These are phyloP conservation scores for Suillus clintonianus DNA, from an alignment of 768 basidiomycete species.

Conservation along the genomic window DNA sequence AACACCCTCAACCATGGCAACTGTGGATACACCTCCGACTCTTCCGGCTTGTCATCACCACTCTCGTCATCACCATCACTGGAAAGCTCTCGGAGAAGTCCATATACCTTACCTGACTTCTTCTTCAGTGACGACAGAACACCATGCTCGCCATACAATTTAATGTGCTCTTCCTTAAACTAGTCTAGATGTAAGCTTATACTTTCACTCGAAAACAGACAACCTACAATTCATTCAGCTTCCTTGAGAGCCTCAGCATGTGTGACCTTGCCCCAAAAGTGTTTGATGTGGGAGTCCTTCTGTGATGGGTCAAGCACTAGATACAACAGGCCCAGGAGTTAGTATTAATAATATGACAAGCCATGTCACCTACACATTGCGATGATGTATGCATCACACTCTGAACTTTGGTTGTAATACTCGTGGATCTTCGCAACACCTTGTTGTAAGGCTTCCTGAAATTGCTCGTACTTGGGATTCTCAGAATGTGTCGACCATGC, in stretches of 20 bases:
- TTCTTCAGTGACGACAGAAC: neutral
- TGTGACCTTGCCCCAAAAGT: conserved; percentile 23
- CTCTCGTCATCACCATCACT: neutral
- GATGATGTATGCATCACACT: no score
- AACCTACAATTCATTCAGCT: conserved; percentile 17
- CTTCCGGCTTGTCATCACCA: neutral
- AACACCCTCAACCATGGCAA: neutral
- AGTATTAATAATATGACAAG: neutral
- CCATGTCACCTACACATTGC: no score
- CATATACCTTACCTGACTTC: neutral
- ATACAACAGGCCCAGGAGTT: no score
- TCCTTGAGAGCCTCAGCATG: conserved; percentile 13
- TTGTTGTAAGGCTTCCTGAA: neutral
- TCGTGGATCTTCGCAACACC: no score
- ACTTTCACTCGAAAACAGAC: neutral
- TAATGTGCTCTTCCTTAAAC: no score
- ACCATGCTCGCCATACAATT: no score
- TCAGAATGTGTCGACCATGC: neutral
- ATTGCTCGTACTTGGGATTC: neutral
- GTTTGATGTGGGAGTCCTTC: conserved; percentile 26
- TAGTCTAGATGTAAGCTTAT: neutral
- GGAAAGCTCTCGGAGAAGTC: neutral
- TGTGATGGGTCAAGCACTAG: conserved; percentile 28
- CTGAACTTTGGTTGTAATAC: no score
- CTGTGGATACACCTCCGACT: neutral